Evolutionary conservation across 2,329 filamentous ascomycete species (phyloP), one percentile per base, ranked within the genome.

Genomic region (Escovopsis sp.): DNA sequence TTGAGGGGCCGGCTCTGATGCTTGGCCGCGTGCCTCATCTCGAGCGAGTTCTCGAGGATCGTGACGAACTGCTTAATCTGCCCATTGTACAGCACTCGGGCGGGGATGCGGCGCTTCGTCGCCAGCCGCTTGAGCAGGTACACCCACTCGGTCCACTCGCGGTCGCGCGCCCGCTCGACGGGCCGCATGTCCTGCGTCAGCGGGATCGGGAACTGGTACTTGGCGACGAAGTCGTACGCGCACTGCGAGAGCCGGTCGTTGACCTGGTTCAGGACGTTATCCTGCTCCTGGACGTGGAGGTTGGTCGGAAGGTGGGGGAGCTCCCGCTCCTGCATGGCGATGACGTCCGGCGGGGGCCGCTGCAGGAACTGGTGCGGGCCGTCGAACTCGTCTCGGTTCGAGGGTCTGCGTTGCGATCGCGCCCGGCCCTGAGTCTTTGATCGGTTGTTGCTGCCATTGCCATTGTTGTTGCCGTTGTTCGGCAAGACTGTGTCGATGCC

Each of bases 21-120:
- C 41, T 85, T 86, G 33, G 82, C 79, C 39, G 81, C 80, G 55
- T 88, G 82, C 43, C 83, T 70, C 81, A 87, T 87, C 62, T 88
- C 83, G 49, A 92, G 64, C 33, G 81, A 87, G 58, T 90, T 92
- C 53, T 92, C 84, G 48, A 92, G 61, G 21, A 90, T 81, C 29
- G 84, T 90, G 44, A 90, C 80, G 56, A 92, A 76, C 57, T 90
- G 83, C 61, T 88, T 90, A 60, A 92, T 92, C 60, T 92, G 84
- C 40, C 82, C 81, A 54, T 90, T 83, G 63, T 88, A 90, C 30
- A 92, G 64, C 15, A 90, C 80, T 37, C 83, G 69, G 32, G 84
- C 81, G 5, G 84, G 84, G 46, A 92, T 88, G 42, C 84, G 75
- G 45, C 84, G 72, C 62, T 88, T 90, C 25, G 84, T 92, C 23